A percentile compares a stretch with the other conserved stretches of the same genome.
These are phyloP conservation scores for Starmerella bombi DNA, from an alignment of 805 yeast genomes.

Conservation along the genomic window DNA sequence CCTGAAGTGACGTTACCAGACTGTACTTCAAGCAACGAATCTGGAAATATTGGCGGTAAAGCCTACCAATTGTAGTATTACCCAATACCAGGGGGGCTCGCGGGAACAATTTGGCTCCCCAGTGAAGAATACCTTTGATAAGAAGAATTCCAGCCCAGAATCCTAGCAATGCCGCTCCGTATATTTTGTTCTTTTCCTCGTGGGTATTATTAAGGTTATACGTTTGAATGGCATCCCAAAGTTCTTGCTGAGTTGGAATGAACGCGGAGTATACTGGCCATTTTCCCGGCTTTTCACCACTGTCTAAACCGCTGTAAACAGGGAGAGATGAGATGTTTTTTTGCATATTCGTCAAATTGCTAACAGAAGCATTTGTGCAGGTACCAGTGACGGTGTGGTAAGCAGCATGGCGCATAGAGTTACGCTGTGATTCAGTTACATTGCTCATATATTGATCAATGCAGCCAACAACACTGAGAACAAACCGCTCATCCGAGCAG, in stretches of 20 bases:
- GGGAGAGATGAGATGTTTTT: conserved; percentile 1
- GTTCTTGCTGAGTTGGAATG: conserved; percentile 2
- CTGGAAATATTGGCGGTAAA: background rate
- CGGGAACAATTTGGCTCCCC: conserved; percentile 5
- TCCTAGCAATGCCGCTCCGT: conserved; percentile 11
- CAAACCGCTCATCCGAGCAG: conserved; percentile 5
- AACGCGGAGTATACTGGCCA: conserved; percentile 15
- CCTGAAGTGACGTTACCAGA: conserved; percentile 32
- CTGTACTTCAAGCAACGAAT: conserved; percentile 7
- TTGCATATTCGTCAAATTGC: background rate
- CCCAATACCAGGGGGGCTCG: background rate
- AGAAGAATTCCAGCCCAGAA: conserved; percentile 17
- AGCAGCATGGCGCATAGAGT: background rate
- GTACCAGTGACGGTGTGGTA: background rate
- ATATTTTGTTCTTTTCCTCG: conserved; percentile 5
- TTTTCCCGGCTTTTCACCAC: conserved; percentile 1
- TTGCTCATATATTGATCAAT: conserved; percentile 4
- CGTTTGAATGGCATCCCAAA: conserved; percentile 3
- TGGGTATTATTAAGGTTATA: background rate
- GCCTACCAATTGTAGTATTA: background rate
- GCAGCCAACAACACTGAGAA: conserved; percentile 9
- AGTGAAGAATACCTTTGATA: conserved; percentile 3
- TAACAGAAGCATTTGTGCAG: conserved; percentile 4
- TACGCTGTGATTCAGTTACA: background rate
- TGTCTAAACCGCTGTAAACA: conserved; percentile 1